Conservation (phyloP, 2,329 filamentous ascomycete genomes). For the Alternaria sp. region DNA sequence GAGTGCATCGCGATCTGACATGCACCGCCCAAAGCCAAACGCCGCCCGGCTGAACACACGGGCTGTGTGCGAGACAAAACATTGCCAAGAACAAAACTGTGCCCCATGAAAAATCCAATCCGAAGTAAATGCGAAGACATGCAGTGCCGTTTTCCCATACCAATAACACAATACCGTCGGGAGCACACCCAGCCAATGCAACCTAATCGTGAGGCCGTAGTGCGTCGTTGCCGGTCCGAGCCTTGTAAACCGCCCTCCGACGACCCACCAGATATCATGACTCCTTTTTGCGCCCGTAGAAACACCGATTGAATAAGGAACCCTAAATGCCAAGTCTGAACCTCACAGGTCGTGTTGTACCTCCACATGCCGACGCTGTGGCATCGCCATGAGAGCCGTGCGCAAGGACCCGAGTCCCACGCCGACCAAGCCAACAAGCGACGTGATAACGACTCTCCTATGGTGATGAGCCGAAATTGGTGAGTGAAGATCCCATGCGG, state of each 20-base stretch:
- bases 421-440: neutral
- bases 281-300: slow-evolving; percentile 17
- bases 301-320: slow-evolving; percentile 8
- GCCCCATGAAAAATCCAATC: neutral
- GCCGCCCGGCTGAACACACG: slow-evolving; percentile 5
- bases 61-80: neutral
- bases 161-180: slow-evolving; percentile 16
- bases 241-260: slow-evolving; percentile 5
- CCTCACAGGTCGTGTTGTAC: slow-evolving; percentile 6
- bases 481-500: neutral
- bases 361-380: neutral
- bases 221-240: slow-evolving; percentile 15
- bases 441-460: neutral
- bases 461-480: neutral
- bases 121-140: slow-evolving; percentile 1
- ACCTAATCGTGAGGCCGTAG: slow-evolving; percentile 15
- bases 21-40: slow-evolving; percentile 14
- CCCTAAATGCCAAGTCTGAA: neutral
- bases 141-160: slow-evolving; percentile 12
- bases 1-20: slow-evolving; percentile 7
- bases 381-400: slow-evolving; percentile 6
- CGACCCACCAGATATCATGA: slow-evolving; percentile 9
- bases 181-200: slow-evolving; percentile 24
- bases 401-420: neutral
- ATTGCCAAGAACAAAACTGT: neutral